These are phyloP conservation scores for Priceomyces carsonii DNA, from an alignment of 805 yeast genomes.

Conservation along the genomic window DNA sequence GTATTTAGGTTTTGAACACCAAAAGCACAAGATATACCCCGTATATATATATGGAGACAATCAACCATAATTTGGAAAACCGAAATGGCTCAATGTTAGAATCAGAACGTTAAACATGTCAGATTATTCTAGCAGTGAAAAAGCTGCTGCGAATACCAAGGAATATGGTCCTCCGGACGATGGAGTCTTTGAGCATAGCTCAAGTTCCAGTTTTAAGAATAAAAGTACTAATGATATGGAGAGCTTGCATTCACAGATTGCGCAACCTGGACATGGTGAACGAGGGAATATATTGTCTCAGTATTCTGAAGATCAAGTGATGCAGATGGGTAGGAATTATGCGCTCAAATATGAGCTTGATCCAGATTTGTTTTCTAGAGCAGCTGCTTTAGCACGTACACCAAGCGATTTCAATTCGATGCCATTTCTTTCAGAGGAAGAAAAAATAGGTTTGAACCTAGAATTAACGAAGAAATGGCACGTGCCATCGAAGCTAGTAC, in stretches of 20 bases:
- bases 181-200: no score
- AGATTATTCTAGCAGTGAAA: no score
- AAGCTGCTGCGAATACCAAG: no score
- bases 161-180: no score
- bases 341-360: slow-evolving; percentile 58
- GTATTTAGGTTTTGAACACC: no score
- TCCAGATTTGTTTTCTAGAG: slow-evolving; percentile 58
- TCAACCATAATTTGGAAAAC: no score
- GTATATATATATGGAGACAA: no score
- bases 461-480: slow-evolving; percentile 47
- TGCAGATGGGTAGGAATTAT: slow-evolving; percentile 69
- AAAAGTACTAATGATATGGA: slow-evolving; percentile 12
- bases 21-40: no score
- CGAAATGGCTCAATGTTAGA: no score
- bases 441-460: slow-evolving; percentile 46
- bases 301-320: slow-evolving; percentile 61
- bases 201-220: slow-evolving; percentile 7
- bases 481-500: slow-evolving; percentile 51
- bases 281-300: slow-evolving; percentile 51
- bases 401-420: slow-evolving; percentile 60
- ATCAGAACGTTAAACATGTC: no score
- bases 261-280: slow-evolving; percentile 18
- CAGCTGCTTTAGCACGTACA: slow-evolving; percentile 58
- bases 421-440: slow-evolving; percentile 48
- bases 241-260: slow-evolving; percentile 16